These are phyloP conservation scores for Acanthochlamys bracteata DNA, from an alignment of 106 monocot genomes.

Conservation along the genomic window DNA sequence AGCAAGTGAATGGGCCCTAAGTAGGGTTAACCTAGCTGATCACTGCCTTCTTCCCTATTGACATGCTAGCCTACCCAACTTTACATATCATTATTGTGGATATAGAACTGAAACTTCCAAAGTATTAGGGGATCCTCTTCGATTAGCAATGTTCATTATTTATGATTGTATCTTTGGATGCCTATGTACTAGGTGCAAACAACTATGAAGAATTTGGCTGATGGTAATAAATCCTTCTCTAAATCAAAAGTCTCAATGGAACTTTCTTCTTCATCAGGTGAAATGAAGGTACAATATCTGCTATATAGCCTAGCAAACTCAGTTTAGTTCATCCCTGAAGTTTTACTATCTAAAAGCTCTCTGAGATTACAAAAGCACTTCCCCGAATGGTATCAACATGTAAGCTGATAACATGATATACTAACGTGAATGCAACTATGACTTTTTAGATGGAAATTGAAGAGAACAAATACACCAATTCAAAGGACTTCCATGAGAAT, in stretches of 20 bases:
- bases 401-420: background rate
- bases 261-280: constrained; percentile 19
- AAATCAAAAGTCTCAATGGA: constrained; percentile 25
- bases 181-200: constrained; percentile 13
- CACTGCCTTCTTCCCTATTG: too few relatives aligned
- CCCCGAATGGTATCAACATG: background rate
- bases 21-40: too few relatives aligned
- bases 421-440: background rate
- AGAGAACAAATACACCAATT: constrained; percentile 25
- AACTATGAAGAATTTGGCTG: constrained; percentile 5
- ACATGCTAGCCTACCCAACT: too few relatives aligned
- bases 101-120: background rate
- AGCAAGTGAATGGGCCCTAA: too few relatives aligned
- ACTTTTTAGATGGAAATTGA: constrained; percentile 15
- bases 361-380: too few relatives aligned
- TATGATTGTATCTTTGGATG: background rate
- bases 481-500: constrained; percentile 6
- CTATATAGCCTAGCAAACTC: background rate
- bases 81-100: too few relatives aligned
- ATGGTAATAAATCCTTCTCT: constrained; percentile 7
- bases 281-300: constrained; percentile 27
- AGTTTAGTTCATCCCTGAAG: background rate
- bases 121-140: background rate
- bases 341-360: background rate
- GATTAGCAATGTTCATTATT: background rate